Evolutionary conservation across 768 basidiomycete species (phyloP).

Genomic region (Russula brevipes): DNA sequence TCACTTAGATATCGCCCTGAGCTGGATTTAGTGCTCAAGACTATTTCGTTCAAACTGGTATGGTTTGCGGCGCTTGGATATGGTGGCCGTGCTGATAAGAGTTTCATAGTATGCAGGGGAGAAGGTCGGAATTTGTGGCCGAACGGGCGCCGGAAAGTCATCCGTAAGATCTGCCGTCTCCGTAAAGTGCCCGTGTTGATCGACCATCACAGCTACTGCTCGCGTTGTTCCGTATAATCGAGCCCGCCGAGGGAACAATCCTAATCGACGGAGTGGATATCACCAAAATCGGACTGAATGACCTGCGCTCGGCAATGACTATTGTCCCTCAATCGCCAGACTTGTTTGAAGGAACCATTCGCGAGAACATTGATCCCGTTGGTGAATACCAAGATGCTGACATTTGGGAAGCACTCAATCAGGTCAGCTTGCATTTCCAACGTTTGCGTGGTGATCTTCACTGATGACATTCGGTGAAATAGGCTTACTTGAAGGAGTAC

Average conservation of each 20-base stretch:
- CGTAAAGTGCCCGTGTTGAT: not conserved
- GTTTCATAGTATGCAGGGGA: slow-evolving; percentile 56
- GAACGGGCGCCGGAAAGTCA: slow-evolving; percentile 79
- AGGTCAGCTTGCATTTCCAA: slow-evolving; percentile 37
- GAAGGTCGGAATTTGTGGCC: slow-evolving; percentile 85
- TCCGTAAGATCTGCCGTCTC: slow-evolving; percentile 41
- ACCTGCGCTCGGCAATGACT: slow-evolving; percentile 69
- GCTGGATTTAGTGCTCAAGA: slow-evolving; percentile 73
- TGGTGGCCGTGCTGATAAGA: not conserved
- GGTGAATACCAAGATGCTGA: slow-evolving; percentile 68
- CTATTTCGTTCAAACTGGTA: slow-evolving; percentile 67
- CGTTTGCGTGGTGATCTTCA: not conserved
- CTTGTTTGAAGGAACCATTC: slow-evolving; percentile 64
- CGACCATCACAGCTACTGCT: slow-evolving; percentile 46
- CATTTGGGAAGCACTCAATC: slow-evolving; percentile 83
- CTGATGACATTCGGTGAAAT: not conserved
- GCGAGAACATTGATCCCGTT: slow-evolving; percentile 88
- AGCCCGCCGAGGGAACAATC: slow-evolving; percentile 62
- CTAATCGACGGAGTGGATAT: slow-evolving; percentile 73
- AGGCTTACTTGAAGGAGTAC: slow-evolving; percentile 67
- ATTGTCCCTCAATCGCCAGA: slow-evolving; percentile 40
- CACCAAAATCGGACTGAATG: slow-evolving; percentile 67
- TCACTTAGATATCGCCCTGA: slow-evolving; percentile 76
- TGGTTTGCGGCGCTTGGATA: slow-evolving; percentile 20
- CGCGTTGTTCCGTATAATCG: slow-evolving; percentile 73